Evolutionary conservation across 305 asterid species (phyloP).

Genomic region (Solanum hybrid): DNA sequence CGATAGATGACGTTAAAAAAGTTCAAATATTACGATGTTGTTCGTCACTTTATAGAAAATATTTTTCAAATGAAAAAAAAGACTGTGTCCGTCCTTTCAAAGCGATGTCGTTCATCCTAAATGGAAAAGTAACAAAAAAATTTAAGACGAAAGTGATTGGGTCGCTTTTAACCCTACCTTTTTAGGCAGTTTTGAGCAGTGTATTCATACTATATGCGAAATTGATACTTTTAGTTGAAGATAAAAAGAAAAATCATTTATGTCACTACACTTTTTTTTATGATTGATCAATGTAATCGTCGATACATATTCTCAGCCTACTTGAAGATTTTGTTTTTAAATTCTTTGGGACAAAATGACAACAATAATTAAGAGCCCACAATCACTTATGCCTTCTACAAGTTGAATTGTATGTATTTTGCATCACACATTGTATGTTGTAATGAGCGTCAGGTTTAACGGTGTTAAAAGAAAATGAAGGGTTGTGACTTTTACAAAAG

Average conservation of each 20-base stretch:
- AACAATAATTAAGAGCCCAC: background rate
- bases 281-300: background rate
- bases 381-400: background rate
- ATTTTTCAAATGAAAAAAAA: too few relatives aligned
- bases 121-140: too few relatives aligned
- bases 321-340: background rate
- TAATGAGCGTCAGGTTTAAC: background rate
- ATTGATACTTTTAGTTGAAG: background rate
- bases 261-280: background rate
- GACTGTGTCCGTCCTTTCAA: too few relatives aligned
- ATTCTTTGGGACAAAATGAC: background rate
- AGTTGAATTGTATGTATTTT: background rate
- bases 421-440: background rate
- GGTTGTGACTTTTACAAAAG: too few relatives aligned
- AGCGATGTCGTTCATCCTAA: too few relatives aligned
- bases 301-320: background rate
- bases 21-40: too few relatives aligned
- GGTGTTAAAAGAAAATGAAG: background rate
- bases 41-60: too few relatives aligned
- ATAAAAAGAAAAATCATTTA: background rate
- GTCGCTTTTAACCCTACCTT: too few relatives aligned
- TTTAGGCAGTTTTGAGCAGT: too few relatives aligned
- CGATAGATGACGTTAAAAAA: too few relatives aligned
- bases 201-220: too few relatives aligned
- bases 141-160: too few relatives aligned